phyloP scores from a whole-genome alignment of 805 yeast species.

The Starmerella sp. region DNA sequence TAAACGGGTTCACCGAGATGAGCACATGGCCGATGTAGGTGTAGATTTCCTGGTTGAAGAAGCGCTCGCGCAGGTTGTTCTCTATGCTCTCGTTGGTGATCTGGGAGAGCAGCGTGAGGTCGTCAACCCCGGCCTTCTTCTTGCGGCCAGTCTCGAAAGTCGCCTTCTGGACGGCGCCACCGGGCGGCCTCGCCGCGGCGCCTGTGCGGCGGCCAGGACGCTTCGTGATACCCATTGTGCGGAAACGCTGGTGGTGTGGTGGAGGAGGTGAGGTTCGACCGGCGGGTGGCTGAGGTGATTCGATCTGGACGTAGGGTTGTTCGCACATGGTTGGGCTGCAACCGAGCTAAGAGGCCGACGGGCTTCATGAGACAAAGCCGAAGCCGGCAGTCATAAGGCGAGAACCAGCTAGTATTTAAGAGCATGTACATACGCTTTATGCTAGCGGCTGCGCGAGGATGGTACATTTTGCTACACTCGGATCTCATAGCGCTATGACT shows the following conservation, averaged over 20 bases:
- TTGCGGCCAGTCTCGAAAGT: slow-evolving; percentile 77
- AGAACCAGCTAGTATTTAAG: no score
- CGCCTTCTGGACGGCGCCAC: slow-evolving; percentile 70
- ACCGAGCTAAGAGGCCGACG: not conserved
- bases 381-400: no score
- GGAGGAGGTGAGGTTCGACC: not conserved
- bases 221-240: slow-evolving; percentile 61
- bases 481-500: not conserved
- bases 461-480: no score
- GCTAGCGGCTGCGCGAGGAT: no score
- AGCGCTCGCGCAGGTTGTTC: slow-evolving; percentile 79
- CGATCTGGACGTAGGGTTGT: not conserved
- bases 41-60: slow-evolving; percentile 79
- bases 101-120: slow-evolving; percentile 74
- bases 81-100: slow-evolving; percentile 88
- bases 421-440: no score
- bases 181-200: slow-evolving; percentile 21
- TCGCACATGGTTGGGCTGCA: not conserved
- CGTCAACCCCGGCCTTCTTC: slow-evolving; percentile 97
- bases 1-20: slow-evolving; percentile 92
- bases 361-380: no score
- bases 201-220: slow-evolving; percentile 53
- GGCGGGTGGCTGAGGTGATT: slow-evolving; percentile 4
- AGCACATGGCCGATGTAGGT: slow-evolving; percentile 90
- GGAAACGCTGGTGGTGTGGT: not conserved